Evolutionary conservation across 192 early-diverging fungal species (phyloP), one percentile per base, ranked within the genome.

Genomic region (Spizellomyces sp.): DNA sequence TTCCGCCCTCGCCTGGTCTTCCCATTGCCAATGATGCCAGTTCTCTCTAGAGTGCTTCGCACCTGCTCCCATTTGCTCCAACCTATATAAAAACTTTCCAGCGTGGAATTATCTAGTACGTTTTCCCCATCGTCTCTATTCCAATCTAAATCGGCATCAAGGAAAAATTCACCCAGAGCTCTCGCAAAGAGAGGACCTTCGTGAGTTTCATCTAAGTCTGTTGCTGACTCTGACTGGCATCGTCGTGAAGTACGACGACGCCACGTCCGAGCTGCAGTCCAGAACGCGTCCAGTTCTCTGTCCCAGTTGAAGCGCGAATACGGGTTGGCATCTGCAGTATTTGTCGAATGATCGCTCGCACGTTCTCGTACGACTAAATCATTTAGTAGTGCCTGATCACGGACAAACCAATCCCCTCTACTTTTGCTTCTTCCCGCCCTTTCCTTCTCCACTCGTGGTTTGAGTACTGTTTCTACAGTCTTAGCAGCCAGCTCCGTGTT

Each of bases 231-330:
- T 47, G 41, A 58, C 14, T 15, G 9, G 0, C n/a, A 1, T 5
- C 21, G 73, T 42, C 4, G 67, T n/a, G 17, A 15, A n/a, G 0
- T 27, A 56, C 59, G 22, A 48, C 50, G 43, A 9, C 50, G 9
- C 45, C 71, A 75, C 48, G 42, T 7, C 21, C 48, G 15, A 8
- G 62, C 67, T 17, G 47, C 62, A 10, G 43, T 42, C 82, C 82
- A 83, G 50, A 83, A 83, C 27, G 36, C 70, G 17, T 64, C 44
- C 21, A 80, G 27, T 61, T 83, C 83, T 4, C 48, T 48, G 6
- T 52, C 19, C 83, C 83, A 84, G 9, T 77, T 54, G 42, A 79
- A 75, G 9, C 21, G 19, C 12, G 64, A 9, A 52, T 84, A 84
- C 0, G 59, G 22, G 59, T 79, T 79, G 48, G 42, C 61, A 19